These are phyloP conservation scores for Porpolomopsis calyptriformis DNA, from an alignment of 768 basidiomycete genomes.

Conservation along the genomic window DNA sequence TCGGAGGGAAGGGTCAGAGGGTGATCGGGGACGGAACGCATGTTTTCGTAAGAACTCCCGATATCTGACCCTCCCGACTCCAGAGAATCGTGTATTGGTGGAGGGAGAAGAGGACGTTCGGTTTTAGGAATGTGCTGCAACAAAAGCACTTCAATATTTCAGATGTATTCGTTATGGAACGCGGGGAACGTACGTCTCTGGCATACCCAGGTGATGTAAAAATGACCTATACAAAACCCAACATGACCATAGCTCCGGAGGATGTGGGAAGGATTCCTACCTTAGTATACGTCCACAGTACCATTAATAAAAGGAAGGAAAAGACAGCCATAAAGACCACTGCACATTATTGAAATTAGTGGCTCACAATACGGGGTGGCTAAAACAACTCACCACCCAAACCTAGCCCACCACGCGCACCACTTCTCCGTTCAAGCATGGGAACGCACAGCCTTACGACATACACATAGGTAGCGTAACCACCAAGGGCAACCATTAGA, in stretches of 20 bases:
- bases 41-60: not conserved
- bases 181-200: constrained; percentile 51
- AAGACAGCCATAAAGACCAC: constrained; percentile 62
- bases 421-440: constrained; percentile 43
- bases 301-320: constrained; percentile 52
- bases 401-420: constrained; percentile 36
- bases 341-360: constrained; percentile 19
- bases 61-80: not conserved
- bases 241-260: not conserved
- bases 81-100: not conserved
- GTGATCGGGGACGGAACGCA: not conserved
- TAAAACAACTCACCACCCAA: constrained; percentile 53
- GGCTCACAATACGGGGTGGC: not conserved
- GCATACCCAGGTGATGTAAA: constrained; percentile 63
- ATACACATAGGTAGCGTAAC: constrained; percentile 70
- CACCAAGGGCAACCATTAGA: constrained; percentile 49
- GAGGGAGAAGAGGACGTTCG: constrained; percentile 17
- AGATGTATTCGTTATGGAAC: too few species aligned
- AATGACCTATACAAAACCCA: constrained; percentile 35
- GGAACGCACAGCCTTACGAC: constrained; percentile 59
- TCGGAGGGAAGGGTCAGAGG: not conserved
- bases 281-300: constrained; percentile 70
- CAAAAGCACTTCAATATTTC: too few species aligned
- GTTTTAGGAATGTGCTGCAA: constrained; percentile 19
- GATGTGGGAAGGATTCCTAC: constrained; percentile 27